Base-by-base conservation (phyloP, 2,329 filamentous ascomycete species). In the Xylaria sp. region DNA sequence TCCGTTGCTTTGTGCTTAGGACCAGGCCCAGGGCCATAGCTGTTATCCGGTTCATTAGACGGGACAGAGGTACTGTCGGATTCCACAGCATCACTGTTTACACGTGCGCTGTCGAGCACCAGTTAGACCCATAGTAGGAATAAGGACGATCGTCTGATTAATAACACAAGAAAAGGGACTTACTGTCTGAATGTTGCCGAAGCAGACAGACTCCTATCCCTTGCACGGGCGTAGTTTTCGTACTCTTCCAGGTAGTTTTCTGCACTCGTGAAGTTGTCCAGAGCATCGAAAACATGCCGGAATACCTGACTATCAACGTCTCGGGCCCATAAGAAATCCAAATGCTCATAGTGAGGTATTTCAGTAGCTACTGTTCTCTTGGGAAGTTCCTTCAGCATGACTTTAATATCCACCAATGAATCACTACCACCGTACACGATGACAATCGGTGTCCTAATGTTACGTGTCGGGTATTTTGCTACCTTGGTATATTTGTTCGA, bases 391-490 rank as follows among this genome's bases (percentile, higher is more conserved):
- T 88, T 89, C 56, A 97, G 81, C 94, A 98, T 98, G 61, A 93
- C 86, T 33, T 90, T 86, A 75, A 99, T 97, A 73, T 98, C 93
- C 2, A 99, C 92, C 27, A 99, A 80, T 53, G 93, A 97, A 77
- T 99, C 95, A 66, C 88, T 93, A 29, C 93, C 95, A 17, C 95
- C 95, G 70, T 98, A 98, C 6, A 99, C 86, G 1, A 99, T 83
- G 5, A 97, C 92, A 56, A 98, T 91, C 0, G 95, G 95, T 0
- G 95, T 97, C 72, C 92, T 93, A 81, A 99, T 99, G 73, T 99
- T 99, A 67, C 91, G 89, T 0, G 95, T 99, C 0, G 95, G 95
- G 69, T 97, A 99, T 73, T 91, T 94, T 70, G 95, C 93, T 5
- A 97, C 93, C 74, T 97, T 97, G 75, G 96, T 97, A 78, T 96